Evolutionary conservation across 805 yeast genomes (phyloP).

Genomic region (Brettanomyces anomalus): DNA sequence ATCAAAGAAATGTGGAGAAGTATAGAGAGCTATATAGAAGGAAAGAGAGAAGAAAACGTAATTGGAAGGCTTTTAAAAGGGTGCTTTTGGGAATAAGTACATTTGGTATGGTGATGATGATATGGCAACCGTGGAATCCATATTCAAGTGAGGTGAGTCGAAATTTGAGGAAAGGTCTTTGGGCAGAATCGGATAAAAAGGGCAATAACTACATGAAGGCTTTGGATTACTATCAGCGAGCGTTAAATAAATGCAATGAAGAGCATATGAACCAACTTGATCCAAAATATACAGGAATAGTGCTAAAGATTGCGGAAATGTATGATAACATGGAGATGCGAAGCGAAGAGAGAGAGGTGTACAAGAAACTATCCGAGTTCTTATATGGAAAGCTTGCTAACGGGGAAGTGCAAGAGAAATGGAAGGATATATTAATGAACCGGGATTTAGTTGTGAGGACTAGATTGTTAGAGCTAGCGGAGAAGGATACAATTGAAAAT

Average conservation of each 20-base stretch:
- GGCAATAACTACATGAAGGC: constrained; percentile 59
- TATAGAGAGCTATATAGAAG: constrained; percentile 5
- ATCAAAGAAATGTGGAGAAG: background rate
- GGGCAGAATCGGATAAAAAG: constrained; percentile 74
- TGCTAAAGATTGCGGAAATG: constrained; percentile 81
- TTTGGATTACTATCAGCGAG: constrained; percentile 62
- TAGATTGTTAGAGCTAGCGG: constrained; percentile 17
- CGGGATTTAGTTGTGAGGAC: constrained; percentile 22
- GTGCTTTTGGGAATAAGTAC: constrained; percentile 12
- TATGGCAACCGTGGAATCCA: constrained; percentile 29
- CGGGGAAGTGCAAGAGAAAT: constrained; percentile 11
- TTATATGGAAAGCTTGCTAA: constrained; percentile 20
- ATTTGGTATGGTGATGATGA: constrained; percentile 14
- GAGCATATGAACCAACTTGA: constrained; percentile 46
- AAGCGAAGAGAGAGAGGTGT: constrained; percentile 58
- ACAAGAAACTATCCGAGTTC: constrained; percentile 18
- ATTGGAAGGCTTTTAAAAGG: constrained; percentile 10
- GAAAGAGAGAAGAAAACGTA: constrained; percentile 8
- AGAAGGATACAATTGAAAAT: constrained; percentile 4
- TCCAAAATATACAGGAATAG: constrained; percentile 87
- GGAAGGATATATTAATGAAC: constrained; percentile 18
- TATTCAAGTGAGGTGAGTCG: constrained; percentile 46
- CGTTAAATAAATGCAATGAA: constrained; percentile 53
- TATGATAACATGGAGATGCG: constrained; percentile 57
- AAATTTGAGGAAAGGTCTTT: constrained; percentile 61